These are phyloP conservation scores for Bipolaris bicolor DNA, from an alignment of 2,329 filamentous ascomycete species.

Conservation along the genomic window DNA sequence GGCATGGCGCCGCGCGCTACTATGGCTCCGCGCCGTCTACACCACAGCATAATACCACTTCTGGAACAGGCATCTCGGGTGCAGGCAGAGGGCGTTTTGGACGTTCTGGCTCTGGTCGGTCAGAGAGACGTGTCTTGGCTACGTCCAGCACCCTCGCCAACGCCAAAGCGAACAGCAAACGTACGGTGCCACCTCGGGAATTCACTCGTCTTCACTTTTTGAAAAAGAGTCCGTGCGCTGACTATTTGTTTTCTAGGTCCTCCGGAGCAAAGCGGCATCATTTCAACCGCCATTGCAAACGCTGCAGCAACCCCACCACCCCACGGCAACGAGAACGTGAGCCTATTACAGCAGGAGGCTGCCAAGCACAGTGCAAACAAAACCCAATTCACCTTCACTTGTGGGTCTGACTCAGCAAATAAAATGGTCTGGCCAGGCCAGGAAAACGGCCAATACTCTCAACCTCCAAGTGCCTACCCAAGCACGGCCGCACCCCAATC, in stretches of 20 bases:
- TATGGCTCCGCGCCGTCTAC: constrained; percentile 63
- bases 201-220: constrained; percentile 22
- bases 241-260: constrained; percentile 47
- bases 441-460: constrained; percentile 51
- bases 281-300: constrained; percentile 89
- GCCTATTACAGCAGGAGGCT: constrained; percentile 74
- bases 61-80: constrained; percentile 76
- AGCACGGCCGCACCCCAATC: constrained; percentile 26
- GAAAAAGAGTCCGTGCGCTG: constrained; percentile 43
- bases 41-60: constrained; percentile 53
- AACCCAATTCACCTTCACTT: constrained; percentile 95
- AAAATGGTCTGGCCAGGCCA: constrained; percentile 76
- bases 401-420: constrained; percentile 84
- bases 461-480: constrained; percentile 48
- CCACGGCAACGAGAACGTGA: constrained; percentile 76
- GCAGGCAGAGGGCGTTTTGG: constrained; percentile 84
- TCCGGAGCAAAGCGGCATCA: constrained; percentile 74
- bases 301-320: constrained; percentile 62
- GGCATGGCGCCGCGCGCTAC: constrained; percentile 57
- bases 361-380: constrained; percentile 70
- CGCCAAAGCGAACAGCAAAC: constrained; percentile 50
- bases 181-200: constrained; percentile 44
- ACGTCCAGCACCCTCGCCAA: constrained; percentile 53
- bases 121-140: constrained; percentile 53
- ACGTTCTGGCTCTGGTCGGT: constrained; percentile 57